Conservation (phyloP, 257 asterid species). For the Salvia splendens region DNA sequence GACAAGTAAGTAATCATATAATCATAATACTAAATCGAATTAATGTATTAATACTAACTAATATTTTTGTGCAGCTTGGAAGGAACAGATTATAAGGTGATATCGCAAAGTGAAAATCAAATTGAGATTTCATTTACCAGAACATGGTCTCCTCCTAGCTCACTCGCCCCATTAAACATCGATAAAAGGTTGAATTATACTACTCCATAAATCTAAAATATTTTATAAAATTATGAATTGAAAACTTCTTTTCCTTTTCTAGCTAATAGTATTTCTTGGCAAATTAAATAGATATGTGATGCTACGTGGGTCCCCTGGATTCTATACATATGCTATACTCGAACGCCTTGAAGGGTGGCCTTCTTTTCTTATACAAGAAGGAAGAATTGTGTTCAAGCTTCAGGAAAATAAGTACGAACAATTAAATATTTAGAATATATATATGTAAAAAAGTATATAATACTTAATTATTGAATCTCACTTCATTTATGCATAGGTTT, state of each 20-base stretch:
- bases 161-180: conserved; percentile 46
- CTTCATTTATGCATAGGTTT: too few species aligned
- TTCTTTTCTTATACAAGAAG: conserved; percentile 32
- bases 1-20: conserved; percentile 35
- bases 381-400: too few species aligned
- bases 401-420: too few species aligned
- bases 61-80: conserved; percentile 40
- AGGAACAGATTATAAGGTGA: conserved; percentile 44
- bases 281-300: conserved; percentile 34
- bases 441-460: too few species aligned
- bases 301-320: conserved; percentile 47
- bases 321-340: conserved; percentile 45
- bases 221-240: too few species aligned
- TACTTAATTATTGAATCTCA: too few species aligned
- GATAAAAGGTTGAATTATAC: conserved; percentile 49
- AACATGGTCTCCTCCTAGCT: conserved; percentile 36
- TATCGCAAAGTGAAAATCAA: conserved; percentile 40
- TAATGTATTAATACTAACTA: background rate
- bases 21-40: background rate
- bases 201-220: too few species aligned
- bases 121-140: conserved; percentile 58
- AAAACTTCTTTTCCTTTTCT: too few species aligned
- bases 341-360: conserved; percentile 51
- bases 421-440: too few species aligned
- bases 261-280: too few species aligned